Evolutionary conservation across 805 yeast species (phyloP).

Genomic region (Hyphopichia homilentoma): DNA sequence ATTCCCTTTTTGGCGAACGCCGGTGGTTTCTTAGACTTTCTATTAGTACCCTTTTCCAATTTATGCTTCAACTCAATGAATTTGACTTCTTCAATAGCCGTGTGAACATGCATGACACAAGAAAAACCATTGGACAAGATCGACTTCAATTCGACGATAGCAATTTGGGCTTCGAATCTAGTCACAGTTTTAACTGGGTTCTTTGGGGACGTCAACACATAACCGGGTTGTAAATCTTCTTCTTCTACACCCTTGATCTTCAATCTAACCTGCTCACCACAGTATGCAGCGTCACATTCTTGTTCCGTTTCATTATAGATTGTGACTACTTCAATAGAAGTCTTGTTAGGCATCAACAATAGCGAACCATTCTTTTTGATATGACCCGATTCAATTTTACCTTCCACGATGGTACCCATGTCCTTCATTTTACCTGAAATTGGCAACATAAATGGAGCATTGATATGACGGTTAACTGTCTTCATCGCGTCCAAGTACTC

Average conservation of each 20-base stretch:
- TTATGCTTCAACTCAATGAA: constrained; percentile 83
- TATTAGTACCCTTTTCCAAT: constrained; percentile 93
- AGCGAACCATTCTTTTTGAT: constrained; percentile 74
- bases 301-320: constrained; percentile 94
- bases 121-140: constrained; percentile 93
- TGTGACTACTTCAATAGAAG: constrained; percentile 76
- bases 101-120: constrained; percentile 98
- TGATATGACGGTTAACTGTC: constrained; percentile 77
- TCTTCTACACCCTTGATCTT: constrained; percentile 95
- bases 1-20: constrained; percentile 98
- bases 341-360: constrained; percentile 89
- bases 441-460: constrained; percentile 97
- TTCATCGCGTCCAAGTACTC: constrained; percentile 85
- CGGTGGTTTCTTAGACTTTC: constrained; percentile 94
- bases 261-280: constrained; percentile 97
- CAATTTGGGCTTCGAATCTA: constrained; percentile 91
- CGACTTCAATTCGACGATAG: constrained; percentile 93
- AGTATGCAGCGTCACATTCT: constrained; percentile 83
- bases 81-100: constrained; percentile 94
- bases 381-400: constrained; percentile 96
- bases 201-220: constrained; percentile 80
- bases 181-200: constrained; percentile 91
- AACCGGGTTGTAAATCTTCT: constrained; percentile 91
- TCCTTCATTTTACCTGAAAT: constrained; percentile 93
- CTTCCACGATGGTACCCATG: constrained; percentile 96